Base-by-base conservation (phyloP, 73 alveolate genomes). In the Tetrahymena thermophila region DNA sequence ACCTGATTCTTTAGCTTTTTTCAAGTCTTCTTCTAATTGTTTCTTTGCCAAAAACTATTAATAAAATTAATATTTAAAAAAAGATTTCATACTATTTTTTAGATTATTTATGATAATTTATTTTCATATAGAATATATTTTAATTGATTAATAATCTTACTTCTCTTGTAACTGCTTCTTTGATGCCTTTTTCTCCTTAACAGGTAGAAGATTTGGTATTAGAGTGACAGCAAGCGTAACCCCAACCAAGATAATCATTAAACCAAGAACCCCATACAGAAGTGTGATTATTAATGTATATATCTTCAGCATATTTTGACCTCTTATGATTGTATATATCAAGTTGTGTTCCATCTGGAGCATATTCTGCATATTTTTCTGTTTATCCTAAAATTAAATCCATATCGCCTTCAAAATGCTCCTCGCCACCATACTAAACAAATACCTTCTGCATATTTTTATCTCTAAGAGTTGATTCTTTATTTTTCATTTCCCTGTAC, bases 361-460 rank as follows among this genome's bases (percentile, higher is more conserved):
- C 89, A 25, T 71, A 71, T 71, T 71, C 89, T 71, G 89, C 94
- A 95, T 43, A 95, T 23, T 42, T 85, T 10, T 85, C 94, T 28
- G 94, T 38, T 85, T 85, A 35, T 34, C 94, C 94, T n/a, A 85
- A 34, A 16, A 85, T 85, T 34, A 85, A 85, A 42, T 85, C 94
- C 58, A 85, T 38, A 38, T 85, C 94, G 1, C 83, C 56, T 5
- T 95, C 38, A 5, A 94, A 85, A 44, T 97, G 97, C 93, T 98
- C 96, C 35, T 97, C 98, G 34, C 98, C 98, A 35, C 99, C 99
- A 94, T 98, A 98, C 35, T 94, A 95, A 85, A 94, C 94, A 21
- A 96, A 28, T 7, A 98, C 94, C 35, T 96, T 97, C 89, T 96
- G 85, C 94, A 94, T 96, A 94, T 96, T 96, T 85, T 96, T 96